Evolutionary conservation across 23 red algal species (phyloP).

Genomic region (Porphyridium purpureum): DNA sequence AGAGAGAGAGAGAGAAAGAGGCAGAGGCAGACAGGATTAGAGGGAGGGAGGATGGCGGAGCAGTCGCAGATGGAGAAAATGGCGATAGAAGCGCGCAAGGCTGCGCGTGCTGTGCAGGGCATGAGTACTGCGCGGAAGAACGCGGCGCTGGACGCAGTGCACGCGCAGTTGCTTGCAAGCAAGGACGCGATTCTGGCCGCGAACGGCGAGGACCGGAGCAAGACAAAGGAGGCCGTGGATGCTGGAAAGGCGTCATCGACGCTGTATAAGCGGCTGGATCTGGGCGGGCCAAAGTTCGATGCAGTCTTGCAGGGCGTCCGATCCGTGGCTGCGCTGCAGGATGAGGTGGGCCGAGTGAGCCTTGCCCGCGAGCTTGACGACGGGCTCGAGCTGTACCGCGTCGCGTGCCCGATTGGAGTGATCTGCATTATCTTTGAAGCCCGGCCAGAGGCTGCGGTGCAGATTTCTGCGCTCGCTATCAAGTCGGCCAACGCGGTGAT

Average conservation of each 20-base stretch:
- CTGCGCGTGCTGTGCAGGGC: conserved; percentile 41
- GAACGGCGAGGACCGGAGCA: conserved; percentile 31
- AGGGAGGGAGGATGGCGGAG: no score
- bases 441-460: conserved; percentile 85
- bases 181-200: conserved; percentile 25
- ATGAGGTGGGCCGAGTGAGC: conserved; percentile 69
- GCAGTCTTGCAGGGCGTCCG: conserved; percentile 34
- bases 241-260: conserved; percentile 21
- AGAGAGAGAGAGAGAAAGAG: no score
- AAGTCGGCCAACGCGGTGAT: conserved; percentile 88
- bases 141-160: conserved; percentile 33
- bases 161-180: conserved; percentile 10
- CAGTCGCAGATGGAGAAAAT: no score
- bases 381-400: conserved; percentile 70
- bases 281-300: conserved; percentile 85
- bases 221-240: conserved; percentile 12
- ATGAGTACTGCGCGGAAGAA: conserved; percentile 16
- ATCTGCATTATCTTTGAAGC: conserved; percentile 95
- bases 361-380: conserved; percentile 62
- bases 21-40: no score
- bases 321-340: conserved; percentile 29
- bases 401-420: conserved; percentile 91
- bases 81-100: no score
- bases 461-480: conserved; percentile 73
- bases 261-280: conserved; percentile 53